These are phyloP conservation scores for Pochonia chlamydosporia DNA, from an alignment of 2,329 filamentous ascomycete species.

Conservation along the genomic window DNA sequence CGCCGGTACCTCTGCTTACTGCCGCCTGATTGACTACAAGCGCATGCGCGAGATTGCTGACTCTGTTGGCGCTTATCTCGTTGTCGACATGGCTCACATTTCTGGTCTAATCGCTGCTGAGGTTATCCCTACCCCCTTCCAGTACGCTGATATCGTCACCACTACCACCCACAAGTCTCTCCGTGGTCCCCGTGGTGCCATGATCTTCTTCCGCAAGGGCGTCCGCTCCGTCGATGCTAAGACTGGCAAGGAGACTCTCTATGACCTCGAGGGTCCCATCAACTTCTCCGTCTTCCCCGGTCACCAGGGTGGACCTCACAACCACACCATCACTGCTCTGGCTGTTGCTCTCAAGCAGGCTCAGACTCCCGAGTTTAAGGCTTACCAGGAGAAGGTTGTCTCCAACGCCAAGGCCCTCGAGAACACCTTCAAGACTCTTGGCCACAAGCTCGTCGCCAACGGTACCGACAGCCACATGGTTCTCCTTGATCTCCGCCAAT, in stretches of 20 bases:
- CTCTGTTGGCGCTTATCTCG: constrained; percentile 85
- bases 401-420: constrained; percentile 91
- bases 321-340: constrained; percentile 98
- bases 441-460: constrained; percentile 90
- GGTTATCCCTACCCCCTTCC: constrained; percentile 91
- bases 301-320: constrained; percentile 97
- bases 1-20: constrained; percentile 96
- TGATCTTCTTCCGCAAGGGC: constrained; percentile 99
- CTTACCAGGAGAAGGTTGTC: constrained; percentile 89
- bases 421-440: constrained; percentile 74
- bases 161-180: constrained; percentile 99
- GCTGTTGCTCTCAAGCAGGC: constrained; percentile 95
- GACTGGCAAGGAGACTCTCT: constrained; percentile 81
- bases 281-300: constrained; percentile 99
- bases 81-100: constrained; percentile 98
- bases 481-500: constrained; percentile 84
- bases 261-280: constrained; percentile 92
- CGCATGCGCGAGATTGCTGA: constrained; percentile 96
- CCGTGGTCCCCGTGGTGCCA: constrained; percentile 92
- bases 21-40: constrained; percentile 92
- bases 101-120: constrained; percentile 89
- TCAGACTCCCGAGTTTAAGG: constrained; percentile 80
- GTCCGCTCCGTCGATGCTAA: constrained; percentile 86
- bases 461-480: constrained; percentile 99
- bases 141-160: constrained; percentile 90